These are phyloP conservation scores for Acanthamoeba culbertsoni DNA, from an alignment of 208 protist genomes.

Conservation along the genomic window DNA sequence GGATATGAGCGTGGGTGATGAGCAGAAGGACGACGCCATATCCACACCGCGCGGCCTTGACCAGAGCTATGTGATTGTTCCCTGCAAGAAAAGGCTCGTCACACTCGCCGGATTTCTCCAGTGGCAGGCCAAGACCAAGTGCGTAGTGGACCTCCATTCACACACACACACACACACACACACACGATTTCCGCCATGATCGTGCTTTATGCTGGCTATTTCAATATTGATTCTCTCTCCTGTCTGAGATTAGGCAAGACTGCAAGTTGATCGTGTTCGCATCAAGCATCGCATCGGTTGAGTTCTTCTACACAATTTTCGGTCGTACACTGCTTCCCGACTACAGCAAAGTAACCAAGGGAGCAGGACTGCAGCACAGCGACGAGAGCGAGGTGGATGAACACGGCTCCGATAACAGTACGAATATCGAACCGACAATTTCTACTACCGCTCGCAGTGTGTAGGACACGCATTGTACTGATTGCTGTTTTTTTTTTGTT, in stretches of 20 bases:
- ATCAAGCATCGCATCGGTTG: conserved; percentile 84
- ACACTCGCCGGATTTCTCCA: conserved; percentile 84
- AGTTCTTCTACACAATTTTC: conserved; percentile 86
- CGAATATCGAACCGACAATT: no score
- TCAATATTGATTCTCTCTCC: conserved; percentile 48
- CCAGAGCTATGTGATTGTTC: conserved; percentile 83
- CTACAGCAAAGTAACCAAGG: neutral
- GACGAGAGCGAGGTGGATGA: neutral
- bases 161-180: neutral
- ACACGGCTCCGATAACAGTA: neutral
- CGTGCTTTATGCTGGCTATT: no score
- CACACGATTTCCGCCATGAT: no score
- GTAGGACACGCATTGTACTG: no score
- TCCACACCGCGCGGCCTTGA: conserved; percentile 67
- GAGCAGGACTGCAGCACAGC: neutral
- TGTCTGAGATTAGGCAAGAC: neutral
- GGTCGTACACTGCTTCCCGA: neutral
- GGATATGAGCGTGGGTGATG: neutral
- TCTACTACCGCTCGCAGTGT: no score
- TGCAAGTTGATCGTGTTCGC: conserved; percentile 86
- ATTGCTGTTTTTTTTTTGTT: no score
- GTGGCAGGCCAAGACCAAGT: conserved; percentile 73
- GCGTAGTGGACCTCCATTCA: neutral
- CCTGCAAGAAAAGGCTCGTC: conserved; percentile 83
- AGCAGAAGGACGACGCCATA: conserved; percentile 42